Base-by-base conservation (phyloP, 192 early-diverging fungal genomes). In the Geranomyces variabilis region DNA sequence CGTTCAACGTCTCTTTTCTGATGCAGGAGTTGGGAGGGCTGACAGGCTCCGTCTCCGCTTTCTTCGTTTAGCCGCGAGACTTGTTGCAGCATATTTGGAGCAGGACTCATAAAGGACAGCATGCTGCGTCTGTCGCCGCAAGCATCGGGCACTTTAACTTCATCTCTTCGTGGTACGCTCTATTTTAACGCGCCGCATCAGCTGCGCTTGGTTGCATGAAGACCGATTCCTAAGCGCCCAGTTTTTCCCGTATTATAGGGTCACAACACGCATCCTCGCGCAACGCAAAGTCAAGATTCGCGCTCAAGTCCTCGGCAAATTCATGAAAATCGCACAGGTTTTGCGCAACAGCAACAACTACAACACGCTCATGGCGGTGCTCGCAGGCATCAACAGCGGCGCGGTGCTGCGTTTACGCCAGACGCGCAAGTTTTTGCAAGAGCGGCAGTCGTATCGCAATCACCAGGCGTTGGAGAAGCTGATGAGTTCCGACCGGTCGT, bases 321-420 rank as follows among this genome's bases (percentile, higher is more conserved):
- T 91, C 63, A 88, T 93, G 79, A 73, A 80, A 22, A 79, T 93
- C 48, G 90, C 90, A 36, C 78, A 86, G 76, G 75, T 84, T 24
- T 74, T 92, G 1, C 78, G 88, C 21, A 79, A 83, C 46, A 76
- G 76, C 64, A 89, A 90, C 60, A 93, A 93, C 63, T 93, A 86
- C 73, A 93, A 92, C 71, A 88, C 89, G 0, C 80, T 90, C 10
- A 91, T 92, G 90, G 89, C 91, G 3, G 81, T 93, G 15, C 70
- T 93, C 17, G 87, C 85, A 12, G 92, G 88, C 12, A 79, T 93
- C 58, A 91, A 88, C 41, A 84, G 79, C 63, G 82, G 86, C 0
- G 77, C 92, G 0, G 80, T 93, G 56, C 64, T 82, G 45, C 78
- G 92, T 1, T 68, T 93, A 36, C 78, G 77, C n/a, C 87, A 87